Base-by-base conservation (phyloP, 2,329 filamentous ascomycete species). In the Intubia oerlemansii region DNA sequence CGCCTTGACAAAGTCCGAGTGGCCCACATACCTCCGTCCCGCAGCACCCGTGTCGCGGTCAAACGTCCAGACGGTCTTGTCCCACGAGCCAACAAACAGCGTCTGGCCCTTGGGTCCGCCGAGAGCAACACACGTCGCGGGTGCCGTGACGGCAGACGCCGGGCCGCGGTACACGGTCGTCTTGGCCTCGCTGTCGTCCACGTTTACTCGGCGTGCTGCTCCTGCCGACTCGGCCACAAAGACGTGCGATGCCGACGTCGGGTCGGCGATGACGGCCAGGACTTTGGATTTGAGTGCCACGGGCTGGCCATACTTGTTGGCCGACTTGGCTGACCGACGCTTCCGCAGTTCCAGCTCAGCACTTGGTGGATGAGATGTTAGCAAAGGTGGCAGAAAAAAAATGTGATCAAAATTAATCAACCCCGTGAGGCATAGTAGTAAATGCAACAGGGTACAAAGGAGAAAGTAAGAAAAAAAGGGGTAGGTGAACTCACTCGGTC, bases 41-140 rank as follows among this genome's bases (percentile, higher is more conserved):
- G 55, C 51, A 17, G 56, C 47, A 24, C 56, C 57, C 4, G 66
- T 66, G 12, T 59, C 53, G 18, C 74, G 53, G 41, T 78, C 62
- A 77, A 81, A 93, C 18, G 75, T 77, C 72, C 82, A 92, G 33
- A 95, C 64, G 13, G 68, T 63, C 53, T 91, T 92, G 52, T 98
- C 85, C 88, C 88, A 98, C 34, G 74, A 88, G 19, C 84, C 85
- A 15, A 81, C 81, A 48, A 81, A 93, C 9, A 93, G 45, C 2
- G 62, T 75, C 28, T 48, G 50, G 34, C 56, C 58, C 16, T 53
- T 53, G 4, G 55, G 47, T 10, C 68, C 62, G 25, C 66, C 71
- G 20, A 80, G 56, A 11, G 76, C 68, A 17, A 91, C 51, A 39
- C 75, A 78, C 8, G 80, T 85, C 8, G 92, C 57, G 2, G 88